Evolutionary conservation across 495 filamentous ascomycete genomes (phyloP).

Genomic region (Aspergillus cavernicola): DNA sequence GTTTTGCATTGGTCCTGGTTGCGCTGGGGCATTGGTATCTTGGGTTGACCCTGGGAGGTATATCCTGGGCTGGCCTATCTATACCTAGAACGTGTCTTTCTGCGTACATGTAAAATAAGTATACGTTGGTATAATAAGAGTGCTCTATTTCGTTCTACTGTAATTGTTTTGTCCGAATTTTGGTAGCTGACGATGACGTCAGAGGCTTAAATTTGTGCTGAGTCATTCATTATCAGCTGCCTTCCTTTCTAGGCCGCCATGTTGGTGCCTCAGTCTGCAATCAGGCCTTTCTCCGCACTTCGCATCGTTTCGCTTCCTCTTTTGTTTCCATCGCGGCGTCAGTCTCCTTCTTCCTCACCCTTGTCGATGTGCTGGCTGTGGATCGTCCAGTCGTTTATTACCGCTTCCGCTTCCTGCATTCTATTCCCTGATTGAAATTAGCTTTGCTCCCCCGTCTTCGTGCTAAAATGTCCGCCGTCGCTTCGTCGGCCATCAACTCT

Average conservation of each 20-base stretch:
- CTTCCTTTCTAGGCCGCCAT: conserved; percentile 19
- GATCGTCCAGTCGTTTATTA: neutral
- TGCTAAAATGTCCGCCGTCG: conserved; percentile 29
- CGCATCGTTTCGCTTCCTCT: conserved; percentile 13
- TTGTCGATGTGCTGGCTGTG: conserved; percentile 11
- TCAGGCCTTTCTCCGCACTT: conserved; percentile 21
- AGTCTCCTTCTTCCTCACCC: neutral
- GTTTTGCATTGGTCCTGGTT: conserved; percentile 28
- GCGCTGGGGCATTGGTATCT: conserved; percentile 21
- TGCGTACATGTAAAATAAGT: conserved; percentile 24
- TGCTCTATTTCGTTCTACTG: neutral
- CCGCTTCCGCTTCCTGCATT: conserved; percentile 9
- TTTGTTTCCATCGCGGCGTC: conserved; percentile 1
- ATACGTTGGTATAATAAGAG: conserved; percentile 20
- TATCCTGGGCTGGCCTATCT: conserved; percentile 18
- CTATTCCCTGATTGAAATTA: conserved; percentile 19
- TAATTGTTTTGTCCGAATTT: too few species aligned
- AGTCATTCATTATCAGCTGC: conserved; percentile 21
- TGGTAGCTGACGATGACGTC: too few species aligned
- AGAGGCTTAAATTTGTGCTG: conserved; percentile 7
- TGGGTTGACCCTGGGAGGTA: conserved; percentile 12
- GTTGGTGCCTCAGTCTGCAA: conserved; percentile 8
- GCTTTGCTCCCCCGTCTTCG: neutral
- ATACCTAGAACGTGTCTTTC: conserved; percentile 22
- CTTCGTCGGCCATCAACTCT: conserved; percentile 30